phyloP scores from a whole-genome alignment of 306 rosid genomes.

The Benincasa hispida region DNA sequence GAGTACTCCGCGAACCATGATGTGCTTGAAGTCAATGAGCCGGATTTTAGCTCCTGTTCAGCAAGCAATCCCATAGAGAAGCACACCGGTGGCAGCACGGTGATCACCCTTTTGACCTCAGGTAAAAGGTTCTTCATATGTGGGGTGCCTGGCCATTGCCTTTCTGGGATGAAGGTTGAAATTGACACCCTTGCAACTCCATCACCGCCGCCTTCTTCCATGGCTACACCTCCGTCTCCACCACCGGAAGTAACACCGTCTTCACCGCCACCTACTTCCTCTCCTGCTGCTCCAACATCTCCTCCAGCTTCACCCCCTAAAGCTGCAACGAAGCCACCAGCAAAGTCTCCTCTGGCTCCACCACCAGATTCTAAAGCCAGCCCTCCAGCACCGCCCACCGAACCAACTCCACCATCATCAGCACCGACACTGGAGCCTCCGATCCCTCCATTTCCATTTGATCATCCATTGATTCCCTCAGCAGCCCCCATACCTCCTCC shows the following conservation, averaged over 20 bases:
- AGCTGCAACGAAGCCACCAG: conserved; percentile 8
- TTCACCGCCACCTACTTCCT: conserved; percentile 4
- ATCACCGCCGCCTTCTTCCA: conserved; percentile 28
- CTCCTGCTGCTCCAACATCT: conserved; percentile 15
- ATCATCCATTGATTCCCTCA: neutral
- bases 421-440: neutral
- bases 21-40: conserved; percentile 60
- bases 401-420: conserved; percentile 15
- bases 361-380: conserved; percentile 3
- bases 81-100: conserved; percentile 46
- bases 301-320: conserved; percentile 14
- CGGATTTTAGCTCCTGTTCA: conserved; percentile 58
- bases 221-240: conserved; percentile 3
- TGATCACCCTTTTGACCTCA: conserved; percentile 42
- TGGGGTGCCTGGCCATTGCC: conserved; percentile 60
- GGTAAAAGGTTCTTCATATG: conserved; percentile 85
- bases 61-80: conserved; percentile 37
- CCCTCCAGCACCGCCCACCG: neutral
- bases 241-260: conserved; percentile 13
- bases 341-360: conserved; percentile 24
- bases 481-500: neutral
- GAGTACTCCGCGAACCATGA: conserved; percentile 52
- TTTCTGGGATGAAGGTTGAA: conserved; percentile 63
- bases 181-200: conserved; percentile 51
- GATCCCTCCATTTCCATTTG: neutral